Evolutionary conservation across 1,284 basidiomycete genomes (phyloP).

Genomic region (Cryptococcus jaspeensis): DNA sequence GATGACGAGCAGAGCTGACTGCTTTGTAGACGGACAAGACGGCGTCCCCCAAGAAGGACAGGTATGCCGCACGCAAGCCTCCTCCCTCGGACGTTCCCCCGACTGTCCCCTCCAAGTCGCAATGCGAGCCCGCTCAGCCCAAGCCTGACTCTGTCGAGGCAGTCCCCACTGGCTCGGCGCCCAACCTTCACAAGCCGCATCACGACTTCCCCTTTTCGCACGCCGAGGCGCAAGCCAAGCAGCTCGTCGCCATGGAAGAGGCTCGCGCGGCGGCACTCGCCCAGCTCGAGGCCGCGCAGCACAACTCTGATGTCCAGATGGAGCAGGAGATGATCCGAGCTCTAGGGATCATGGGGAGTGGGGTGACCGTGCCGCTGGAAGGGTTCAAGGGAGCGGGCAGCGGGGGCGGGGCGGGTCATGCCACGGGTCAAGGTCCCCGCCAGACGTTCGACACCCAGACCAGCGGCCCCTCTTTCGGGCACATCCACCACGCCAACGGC

Average conservation of each 20-base stretch:
- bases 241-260: constrained; percentile 23
- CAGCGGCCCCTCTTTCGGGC: constrained; percentile 47
- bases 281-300: constrained; percentile 25
- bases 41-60: too few relatives aligned
- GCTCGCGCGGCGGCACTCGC: constrained; percentile 32
- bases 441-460: constrained; percentile 38
- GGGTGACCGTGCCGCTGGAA: neutral
- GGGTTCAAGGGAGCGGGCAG: neutral
- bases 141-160: constrained; percentile 16
- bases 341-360: constrained; percentile 1
- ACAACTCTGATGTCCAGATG: constrained; percentile 5
- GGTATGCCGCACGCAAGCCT: constrained; percentile 7
- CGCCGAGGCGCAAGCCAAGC: constrained; percentile 27
- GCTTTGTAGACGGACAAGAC: too few relatives aligned
- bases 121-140: constrained; percentile 5
- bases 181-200: constrained; percentile 29
- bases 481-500: constrained; percentile 38
- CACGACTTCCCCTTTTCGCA: constrained; percentile 33
- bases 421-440: constrained; percentile 25
- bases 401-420: neutral
- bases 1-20: too few relatives aligned
- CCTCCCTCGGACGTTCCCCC: constrained; percentile 7
- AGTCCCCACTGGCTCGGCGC: neutral
- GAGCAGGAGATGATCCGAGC: constrained; percentile 7
- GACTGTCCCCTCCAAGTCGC: neutral